Conservation (phyloP, 768 basidiomycete species). For the Tephrocybe rancida region DNA sequence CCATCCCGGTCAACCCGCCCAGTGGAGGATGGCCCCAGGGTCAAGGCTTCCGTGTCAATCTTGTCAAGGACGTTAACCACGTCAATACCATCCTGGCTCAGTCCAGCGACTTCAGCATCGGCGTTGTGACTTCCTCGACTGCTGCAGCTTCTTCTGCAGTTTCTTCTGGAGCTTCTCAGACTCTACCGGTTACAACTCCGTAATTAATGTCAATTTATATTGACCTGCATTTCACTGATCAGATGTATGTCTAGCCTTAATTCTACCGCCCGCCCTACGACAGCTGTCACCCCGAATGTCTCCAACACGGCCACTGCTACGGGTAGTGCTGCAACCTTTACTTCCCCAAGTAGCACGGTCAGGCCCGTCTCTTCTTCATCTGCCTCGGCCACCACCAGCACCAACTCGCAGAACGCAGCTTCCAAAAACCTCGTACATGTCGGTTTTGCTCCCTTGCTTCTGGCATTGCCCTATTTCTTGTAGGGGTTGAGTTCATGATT, state of each 20-base stretch:
- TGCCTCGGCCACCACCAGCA: not conserved
- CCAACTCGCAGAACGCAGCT: slow-evolving; percentile 1
- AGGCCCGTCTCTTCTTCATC: not conserved
- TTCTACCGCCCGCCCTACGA: slow-evolving; percentile 13
- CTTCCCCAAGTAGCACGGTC: not conserved
- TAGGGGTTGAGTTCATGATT: not conserved
- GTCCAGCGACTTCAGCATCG: slow-evolving; percentile 60
- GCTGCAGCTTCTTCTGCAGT: not conserved
- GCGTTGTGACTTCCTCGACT: slow-evolving; percentile 18
- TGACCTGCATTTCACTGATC: not conserved
- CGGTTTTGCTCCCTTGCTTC: slow-evolving; percentile 29
- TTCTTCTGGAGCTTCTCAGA: slow-evolving; percentile 15
- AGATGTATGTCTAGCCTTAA: slow-evolving; percentile 11
- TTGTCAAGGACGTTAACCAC: slow-evolving; percentile 52
- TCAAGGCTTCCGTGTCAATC: slow-evolving; percentile 68
- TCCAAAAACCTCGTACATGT: slow-evolving; percentile 16
- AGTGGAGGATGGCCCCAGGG: slow-evolving; percentile 70
- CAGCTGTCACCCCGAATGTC: not conserved
- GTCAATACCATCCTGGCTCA: slow-evolving; percentile 68
- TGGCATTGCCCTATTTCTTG: slow-evolving; percentile 21
- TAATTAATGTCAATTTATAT: slow-evolving; percentile 16
- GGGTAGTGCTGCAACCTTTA: not conserved
- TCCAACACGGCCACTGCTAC: not conserved
- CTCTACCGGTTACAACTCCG: slow-evolving; percentile 21
- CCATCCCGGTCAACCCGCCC: slow-evolving; percentile 50